phyloP scores from a whole-genome alignment of 2,329 filamentous ascomycete species.

The Sporothrix protearum region DNA sequence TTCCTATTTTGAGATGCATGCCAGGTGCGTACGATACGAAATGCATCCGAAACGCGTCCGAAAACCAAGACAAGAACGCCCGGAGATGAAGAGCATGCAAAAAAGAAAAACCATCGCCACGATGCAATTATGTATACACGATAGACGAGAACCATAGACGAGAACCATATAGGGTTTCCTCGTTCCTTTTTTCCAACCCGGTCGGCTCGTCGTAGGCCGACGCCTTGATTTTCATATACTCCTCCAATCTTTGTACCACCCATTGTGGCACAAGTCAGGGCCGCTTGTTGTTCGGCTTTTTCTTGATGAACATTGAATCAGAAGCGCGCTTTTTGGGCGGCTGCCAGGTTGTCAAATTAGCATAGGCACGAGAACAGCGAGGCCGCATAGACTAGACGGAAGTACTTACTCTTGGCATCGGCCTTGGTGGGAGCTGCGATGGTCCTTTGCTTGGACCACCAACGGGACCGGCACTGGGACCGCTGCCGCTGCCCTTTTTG shows the following conservation, averaged over 20 bases:
- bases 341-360: conserved; percentile 8
- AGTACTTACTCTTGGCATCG: conserved; percentile 10
- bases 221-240: neutral
- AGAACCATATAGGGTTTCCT: neutral
- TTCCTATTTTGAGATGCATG: neutral
- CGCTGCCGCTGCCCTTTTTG: conserved; percentile 28
- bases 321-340: conserved; percentile 40
- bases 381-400: neutral
- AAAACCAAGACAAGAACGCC: neutral
- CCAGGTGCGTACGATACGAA: neutral
- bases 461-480: conserved; percentile 23
- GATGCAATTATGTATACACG: neutral
- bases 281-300: conserved; percentile 26
- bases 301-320: conserved; percentile 44
- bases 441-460: neutral
- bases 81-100: neutral
- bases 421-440: conserved; percentile 17
- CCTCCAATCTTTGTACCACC: neutral
- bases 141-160: neutral
- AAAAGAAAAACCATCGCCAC: neutral
- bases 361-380: neutral
- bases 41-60: neutral
- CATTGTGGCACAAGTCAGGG: neutral
- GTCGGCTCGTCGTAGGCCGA: neutral
- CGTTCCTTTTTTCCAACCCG: neutral